Evolutionary conservation across 75 land plant species (phyloP), one percentile per base, ranked within the genome.

Genomic region (Pinus albicaulis): DNA sequence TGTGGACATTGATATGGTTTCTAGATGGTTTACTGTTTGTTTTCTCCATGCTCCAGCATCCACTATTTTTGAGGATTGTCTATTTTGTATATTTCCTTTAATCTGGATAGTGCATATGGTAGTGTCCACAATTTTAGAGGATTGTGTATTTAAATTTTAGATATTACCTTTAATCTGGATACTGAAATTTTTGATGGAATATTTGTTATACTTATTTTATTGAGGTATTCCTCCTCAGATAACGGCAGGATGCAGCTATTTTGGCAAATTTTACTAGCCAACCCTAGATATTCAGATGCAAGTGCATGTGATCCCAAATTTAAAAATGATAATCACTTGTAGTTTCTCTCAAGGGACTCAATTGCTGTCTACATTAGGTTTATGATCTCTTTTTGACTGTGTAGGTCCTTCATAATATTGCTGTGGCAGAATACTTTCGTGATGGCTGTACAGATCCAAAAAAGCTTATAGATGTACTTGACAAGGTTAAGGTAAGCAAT

Each of bases 351-450:
- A n/a, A 68, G 20, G 8, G 19, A 19, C 23, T 41, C 23, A 8
- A 68, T 16, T 68, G n/a, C 41, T 68, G 48, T 66, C 44, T 7
- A 36, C 13, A 20, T 64, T n/a, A 7, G 11, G 44, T n/a, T 68
- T 68, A 68, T 68, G 48, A 28, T 41, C 4, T 41, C n/a, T 41
- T 17, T 68, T 68, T 68, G 71, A 38, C 34, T n/a, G 22, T 19
- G 19, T 90, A 98, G 99, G 86, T 98, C 58, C 88, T 82, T 63
- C 99, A 98, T 76, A 95, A 98, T 71, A 88, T 98, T 82, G 92
- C 93, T 36, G 78, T 98, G 31, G 91, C 92, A 17, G 98, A 95
- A 66, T 93, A 83, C 63, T 86, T 77, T 74, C 82, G 85, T 44
- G 90, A 93, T 85, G 98, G 94, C 71, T 90, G 94, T 81, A 79